Percentiles rank a stretch among this genome's conserved stretches.
These are phyloP conservation scores for Toxicodendron radicans DNA, from an alignment of 345 rosid species.

Conservation along the genomic window DNA sequence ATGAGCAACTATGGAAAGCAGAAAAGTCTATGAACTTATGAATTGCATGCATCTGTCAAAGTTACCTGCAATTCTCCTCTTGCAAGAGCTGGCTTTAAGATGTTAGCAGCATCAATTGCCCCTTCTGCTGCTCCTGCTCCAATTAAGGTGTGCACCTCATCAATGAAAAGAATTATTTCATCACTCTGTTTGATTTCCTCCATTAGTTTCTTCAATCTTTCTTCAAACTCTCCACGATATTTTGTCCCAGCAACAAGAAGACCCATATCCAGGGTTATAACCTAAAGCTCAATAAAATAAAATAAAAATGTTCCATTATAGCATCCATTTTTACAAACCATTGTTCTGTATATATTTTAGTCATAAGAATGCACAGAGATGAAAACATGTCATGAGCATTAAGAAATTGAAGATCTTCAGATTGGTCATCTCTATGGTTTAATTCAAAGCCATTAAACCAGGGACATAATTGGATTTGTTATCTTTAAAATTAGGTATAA, in stretches of 20 bases:
- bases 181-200: conserved; percentile 99
- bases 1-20: neutral
- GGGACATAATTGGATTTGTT: too few species aligned
- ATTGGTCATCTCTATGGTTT: too few species aligned
- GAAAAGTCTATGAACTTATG: neutral
- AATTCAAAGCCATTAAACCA: too few species aligned
- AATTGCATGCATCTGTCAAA: neutral
- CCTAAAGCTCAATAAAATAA: conserved; percentile 37
- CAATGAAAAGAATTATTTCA: conserved; percentile 94
- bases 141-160: conserved; percentile 96
- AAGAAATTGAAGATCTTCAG: neutral
- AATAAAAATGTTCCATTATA: neutral
- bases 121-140: conserved; percentile 99
- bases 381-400: neutral
- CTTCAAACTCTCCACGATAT: conserved; percentile 98
- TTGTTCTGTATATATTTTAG: neutral
- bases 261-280: conserved; percentile 98
- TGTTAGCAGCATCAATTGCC: conserved; percentile 99
- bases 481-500: too few species aligned
- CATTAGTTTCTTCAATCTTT: conserved; percentile 97
- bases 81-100: conserved; percentile 98
- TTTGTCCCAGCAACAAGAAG: conserved; percentile 99
- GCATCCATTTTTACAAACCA: neutral
- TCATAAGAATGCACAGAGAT: neutral
- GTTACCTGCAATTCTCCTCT: conserved; percentile 99